Base-by-base conservation (phyloP, 345 rosid species). In the Eucalyptus lansdowneana region DNA sequence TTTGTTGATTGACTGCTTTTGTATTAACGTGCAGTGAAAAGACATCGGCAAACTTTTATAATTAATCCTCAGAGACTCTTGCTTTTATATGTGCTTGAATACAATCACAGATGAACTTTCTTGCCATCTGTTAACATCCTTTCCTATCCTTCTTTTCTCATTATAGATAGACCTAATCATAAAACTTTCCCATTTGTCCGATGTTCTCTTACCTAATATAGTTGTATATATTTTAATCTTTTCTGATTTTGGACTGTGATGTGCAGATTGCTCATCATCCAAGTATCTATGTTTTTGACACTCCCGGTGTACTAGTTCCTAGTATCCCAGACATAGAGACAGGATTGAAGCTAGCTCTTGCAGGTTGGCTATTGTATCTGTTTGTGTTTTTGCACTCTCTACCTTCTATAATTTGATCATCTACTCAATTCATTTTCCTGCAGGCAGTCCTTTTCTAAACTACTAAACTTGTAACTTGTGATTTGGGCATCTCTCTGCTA, bases 251-350 rank as follows among this genome's bases (percentile, higher is more conserved):
- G 19, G 40, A 34, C 89, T 24, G 42, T 89, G 76, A 53, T 86
- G 58, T 90, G 56, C 98, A 97, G 99, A 97, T 97, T 90, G 98
- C 98, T 89, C 97, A 97, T 94, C 95, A 94, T 83, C 99, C 99
- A 42, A 97, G 99, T 93, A 96, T 97, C 92, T 97, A 96, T 91
- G 99, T 97, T 88, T 93, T 96, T 34, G 99, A 97, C 92, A 94
- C 98, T 56, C 99, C 99, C 6, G 99, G 99, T 50, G 95, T 97
- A 88, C 87, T 97, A 93, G 98, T 97, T 88, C 99, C 99, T 50
- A 97, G 94, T 91, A 97, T 97, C 89, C 96, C 98, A 50, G 95
- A 97, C 90, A 92, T 96, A 27, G 99, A 97, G 88, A 96, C 97
- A 47, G 99, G 99, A 60, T 90, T 97, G 89, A 97, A 96, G 96